phyloP scores from a whole-genome alignment of 306 rosid species.

The Datisca glomerata region DNA sequence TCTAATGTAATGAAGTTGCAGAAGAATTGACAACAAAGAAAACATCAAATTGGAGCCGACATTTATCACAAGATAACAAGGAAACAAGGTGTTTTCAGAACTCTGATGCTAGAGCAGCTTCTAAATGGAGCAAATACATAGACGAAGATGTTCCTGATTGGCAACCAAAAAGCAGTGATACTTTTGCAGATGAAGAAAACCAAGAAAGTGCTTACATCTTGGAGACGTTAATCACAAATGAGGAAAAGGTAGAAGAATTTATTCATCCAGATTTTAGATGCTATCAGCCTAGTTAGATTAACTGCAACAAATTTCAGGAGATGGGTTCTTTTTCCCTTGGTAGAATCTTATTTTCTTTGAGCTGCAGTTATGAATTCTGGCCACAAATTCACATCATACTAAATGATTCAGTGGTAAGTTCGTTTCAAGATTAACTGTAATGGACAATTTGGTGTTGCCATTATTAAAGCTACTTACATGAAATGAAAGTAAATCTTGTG shows the following conservation, averaged over 20 bases:
- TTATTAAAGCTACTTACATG: no score
- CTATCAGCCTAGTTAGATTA: no score
- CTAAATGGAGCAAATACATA: conserved; percentile 63
- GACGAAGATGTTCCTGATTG: conserved; percentile 19
- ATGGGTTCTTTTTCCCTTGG: no score
- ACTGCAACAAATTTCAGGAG: no score
- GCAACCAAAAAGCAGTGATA: not conserved
- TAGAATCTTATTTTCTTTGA: no score
- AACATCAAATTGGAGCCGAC: conserved; percentile 12
- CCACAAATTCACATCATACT: no score
- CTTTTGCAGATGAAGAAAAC: conserved; percentile 4
- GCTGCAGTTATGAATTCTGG: no score
- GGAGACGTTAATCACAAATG: conserved; percentile 23
- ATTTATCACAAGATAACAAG: conserved; percentile 2
- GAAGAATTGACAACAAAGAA: not conserved
- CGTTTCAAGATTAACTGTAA: no score
- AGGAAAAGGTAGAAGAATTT: conserved; percentile 61
- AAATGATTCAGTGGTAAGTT: no score
- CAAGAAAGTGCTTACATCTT: conserved; percentile 8
- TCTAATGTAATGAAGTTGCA: no score
- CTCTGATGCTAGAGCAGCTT: conserved; percentile 14
- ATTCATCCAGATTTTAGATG: conserved; percentile 73
- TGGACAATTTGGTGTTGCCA: no score
- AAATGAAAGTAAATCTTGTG: no score
- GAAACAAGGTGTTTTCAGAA: conserved; percentile 12